Percentiles rank a stretch among this genome's conserved stretches.
Evolutionary conservation across 2,329 filamentous ascomycete species (phyloP).

Genomic region (Dactylellina leptospora): DNA sequence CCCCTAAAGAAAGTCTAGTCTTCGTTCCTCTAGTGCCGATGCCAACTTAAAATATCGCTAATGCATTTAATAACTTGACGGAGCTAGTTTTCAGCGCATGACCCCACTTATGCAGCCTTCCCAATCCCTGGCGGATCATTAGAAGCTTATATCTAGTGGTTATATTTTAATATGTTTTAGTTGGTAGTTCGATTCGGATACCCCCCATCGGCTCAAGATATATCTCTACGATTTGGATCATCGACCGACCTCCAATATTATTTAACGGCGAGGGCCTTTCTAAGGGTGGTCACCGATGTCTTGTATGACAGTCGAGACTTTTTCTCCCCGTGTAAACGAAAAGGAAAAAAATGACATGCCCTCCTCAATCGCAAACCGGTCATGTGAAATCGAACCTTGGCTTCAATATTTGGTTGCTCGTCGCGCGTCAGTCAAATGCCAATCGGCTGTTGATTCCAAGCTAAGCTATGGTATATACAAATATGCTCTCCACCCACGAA

Average conservation of each 20-base stretch:
- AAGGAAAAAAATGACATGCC: too few relatives aligned
- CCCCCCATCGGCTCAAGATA: background rate
- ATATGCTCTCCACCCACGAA: too few relatives aligned
- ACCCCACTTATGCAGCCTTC: background rate
- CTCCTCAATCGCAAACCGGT: too few relatives aligned
- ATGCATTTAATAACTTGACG: background rate
- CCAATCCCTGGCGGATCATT: background rate
- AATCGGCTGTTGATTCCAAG: too few relatives aligned
- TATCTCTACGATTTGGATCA: background rate
- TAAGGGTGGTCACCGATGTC: background rate
- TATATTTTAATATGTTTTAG: background rate
- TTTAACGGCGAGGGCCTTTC: background rate
- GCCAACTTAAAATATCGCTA: background rate
- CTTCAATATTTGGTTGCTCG: too few relatives aligned
- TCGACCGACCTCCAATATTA: background rate
- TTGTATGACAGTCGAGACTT: background rate
- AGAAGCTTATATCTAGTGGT: background rate
- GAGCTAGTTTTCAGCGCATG: background rate
- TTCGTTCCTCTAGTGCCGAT: background rate
- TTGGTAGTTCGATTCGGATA: background rate
- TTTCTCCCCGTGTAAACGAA: too few relatives aligned
- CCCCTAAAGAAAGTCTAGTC: background rate
- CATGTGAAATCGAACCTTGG: too few relatives aligned
- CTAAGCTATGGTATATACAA: too few relatives aligned
- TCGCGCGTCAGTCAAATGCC: too few relatives aligned